Percentiles rank a stretch among this genome's conserved stretches.
Evolutionary conservation across 2,329 filamentous ascomycete species (phyloP).

Genomic region (Tolypocladium sp.): DNA sequence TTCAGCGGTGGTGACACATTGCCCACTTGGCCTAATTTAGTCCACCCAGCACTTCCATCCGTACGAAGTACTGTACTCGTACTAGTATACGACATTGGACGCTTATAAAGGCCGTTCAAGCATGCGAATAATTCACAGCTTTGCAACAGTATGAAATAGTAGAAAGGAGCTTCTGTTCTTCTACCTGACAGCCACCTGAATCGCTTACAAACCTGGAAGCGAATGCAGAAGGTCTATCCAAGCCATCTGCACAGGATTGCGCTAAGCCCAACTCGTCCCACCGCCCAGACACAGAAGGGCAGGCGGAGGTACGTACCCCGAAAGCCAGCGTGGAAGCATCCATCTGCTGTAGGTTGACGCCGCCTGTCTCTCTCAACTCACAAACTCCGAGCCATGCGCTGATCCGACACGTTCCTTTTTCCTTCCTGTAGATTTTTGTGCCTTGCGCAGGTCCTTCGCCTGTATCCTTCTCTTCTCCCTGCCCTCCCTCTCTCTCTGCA

Average conservation of each 20-base stretch:
- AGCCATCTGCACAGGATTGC: background rate
- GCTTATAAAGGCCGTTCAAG: background rate
- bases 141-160: background rate
- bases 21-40: background rate
- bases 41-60: too few species aligned
- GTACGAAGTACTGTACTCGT: too few species aligned
- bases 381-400: background rate
- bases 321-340: conserved; percentile 3
- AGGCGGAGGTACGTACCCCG: background rate
- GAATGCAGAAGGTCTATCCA: background rate
- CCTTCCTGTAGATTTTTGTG: background rate
- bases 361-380: background rate
- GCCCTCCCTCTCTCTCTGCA: too few species aligned
- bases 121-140: background rate
- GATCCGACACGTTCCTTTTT: background rate
- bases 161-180: background rate
- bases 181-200: too few species aligned
- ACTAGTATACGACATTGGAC: background rate
- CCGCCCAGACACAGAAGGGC: background rate
- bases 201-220: background rate
- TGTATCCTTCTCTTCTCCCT: background rate
- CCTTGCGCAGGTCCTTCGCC: background rate
- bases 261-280: background rate
- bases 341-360: background rate
- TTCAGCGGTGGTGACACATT: background rate